These are phyloP conservation scores for Glycine latifolia DNA, from an alignment of 306 rosid genomes.

Conservation along the genomic window DNA sequence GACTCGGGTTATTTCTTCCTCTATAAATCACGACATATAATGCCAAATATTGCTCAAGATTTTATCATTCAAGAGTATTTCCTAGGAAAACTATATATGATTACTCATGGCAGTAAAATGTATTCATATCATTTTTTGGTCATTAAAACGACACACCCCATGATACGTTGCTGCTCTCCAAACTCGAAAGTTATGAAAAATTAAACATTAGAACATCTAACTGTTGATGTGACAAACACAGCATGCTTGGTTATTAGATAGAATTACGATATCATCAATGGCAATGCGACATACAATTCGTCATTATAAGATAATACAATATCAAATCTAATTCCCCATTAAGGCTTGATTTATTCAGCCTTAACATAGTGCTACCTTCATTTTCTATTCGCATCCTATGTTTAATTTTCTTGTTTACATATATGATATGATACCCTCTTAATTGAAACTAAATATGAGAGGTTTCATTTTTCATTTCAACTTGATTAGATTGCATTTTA, in stretches of 20 bases:
- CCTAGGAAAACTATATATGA: constrained; percentile 21
- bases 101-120: not conserved
- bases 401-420: not conserved
- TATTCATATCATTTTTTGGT: not conserved
- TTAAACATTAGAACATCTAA: not conserved
- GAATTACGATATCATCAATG: not conserved
- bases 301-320: constrained; percentile 14
- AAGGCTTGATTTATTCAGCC: not conserved
- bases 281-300: not conserved
- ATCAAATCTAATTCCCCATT: constrained; percentile 18
- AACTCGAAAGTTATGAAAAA: not conserved
- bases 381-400: not conserved
- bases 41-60: not conserved
- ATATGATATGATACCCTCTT: not conserved
- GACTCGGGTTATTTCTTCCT: not conserved
- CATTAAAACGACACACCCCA: no score
- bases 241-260: constrained; percentile 29
- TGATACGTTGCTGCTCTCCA: not conserved
- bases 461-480: constrained; percentile 18
- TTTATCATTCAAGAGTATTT: constrained; percentile 22
- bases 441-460: constrained; percentile 3
- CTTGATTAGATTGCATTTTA: not conserved
- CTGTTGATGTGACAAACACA: constrained; percentile 4
- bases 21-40: not conserved
- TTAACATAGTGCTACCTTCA: not conserved